Evolutionary conservation across 495 filamentous ascomycete genomes (phyloP).

Genomic region (Staphylotrichum tortipilum): DNA sequence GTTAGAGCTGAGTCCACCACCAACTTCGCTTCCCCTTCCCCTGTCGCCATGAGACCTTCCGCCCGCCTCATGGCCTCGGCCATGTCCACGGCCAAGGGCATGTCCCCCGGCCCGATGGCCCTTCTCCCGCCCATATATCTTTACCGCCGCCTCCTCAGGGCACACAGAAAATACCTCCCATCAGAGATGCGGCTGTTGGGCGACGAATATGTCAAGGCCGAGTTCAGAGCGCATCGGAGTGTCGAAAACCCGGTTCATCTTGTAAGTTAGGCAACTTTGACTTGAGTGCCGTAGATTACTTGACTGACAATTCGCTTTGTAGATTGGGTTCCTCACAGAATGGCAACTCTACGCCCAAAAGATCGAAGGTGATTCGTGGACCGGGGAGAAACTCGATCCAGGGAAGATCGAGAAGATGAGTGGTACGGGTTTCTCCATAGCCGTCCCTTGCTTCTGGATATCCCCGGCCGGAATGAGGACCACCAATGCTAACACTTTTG

Average conservation of each 20-base stretch:
- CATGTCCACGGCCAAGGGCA: constrained; percentile 18
- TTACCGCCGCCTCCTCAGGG: constrained; percentile 77
- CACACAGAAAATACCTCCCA: constrained; percentile 71
- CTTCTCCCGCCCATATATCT: constrained; percentile 85
- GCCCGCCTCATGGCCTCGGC: constrained; percentile 25
- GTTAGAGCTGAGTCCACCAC: neutral
- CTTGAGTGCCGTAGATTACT: no score
- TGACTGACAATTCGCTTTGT: neutral
- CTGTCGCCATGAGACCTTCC: constrained; percentile 22
- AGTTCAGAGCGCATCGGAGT: constrained; percentile 73
- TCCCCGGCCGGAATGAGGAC: no score
- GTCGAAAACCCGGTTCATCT: constrained; percentile 90
- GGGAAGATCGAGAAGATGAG: constrained; percentile 87
- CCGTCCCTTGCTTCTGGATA: no score
- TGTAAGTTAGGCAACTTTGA: constrained; percentile 40
- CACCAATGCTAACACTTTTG: no score
- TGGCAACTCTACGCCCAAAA: constrained; percentile 94
- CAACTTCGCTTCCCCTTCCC: no score
- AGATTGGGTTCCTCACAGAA: constrained; percentile 93
- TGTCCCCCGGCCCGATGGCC: constrained; percentile 54
- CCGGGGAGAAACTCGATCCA: constrained; percentile 66
- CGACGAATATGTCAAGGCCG: constrained; percentile 82
- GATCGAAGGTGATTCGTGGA: constrained; percentile 78
- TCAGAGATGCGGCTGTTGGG: constrained; percentile 70
- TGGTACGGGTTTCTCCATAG: constrained; percentile 49